Conservation (phyloP, 208 protist species). For the Angomonas deanei region DNA sequence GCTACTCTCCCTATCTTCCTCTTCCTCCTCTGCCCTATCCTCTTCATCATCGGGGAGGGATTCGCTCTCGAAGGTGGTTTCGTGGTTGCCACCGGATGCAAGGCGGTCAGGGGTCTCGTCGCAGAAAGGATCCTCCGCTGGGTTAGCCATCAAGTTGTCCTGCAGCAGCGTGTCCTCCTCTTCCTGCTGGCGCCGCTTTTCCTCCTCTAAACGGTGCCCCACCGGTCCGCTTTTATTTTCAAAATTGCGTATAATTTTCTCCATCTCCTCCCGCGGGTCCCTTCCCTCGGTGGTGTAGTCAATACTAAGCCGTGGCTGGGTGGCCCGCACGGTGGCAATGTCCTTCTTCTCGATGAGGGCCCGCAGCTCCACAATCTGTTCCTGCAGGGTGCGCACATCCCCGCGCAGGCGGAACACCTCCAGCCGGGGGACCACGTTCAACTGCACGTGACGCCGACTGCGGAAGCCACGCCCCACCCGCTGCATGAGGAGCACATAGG, state of each 20-base stretch:
- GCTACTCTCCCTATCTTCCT: not conserved
- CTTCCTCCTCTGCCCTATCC: not conserved
- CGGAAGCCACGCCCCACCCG: conserved; percentile 32
- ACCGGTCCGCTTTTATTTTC: conserved; percentile 1
- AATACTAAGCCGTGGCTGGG: not conserved
- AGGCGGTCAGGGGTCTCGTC: not conserved
- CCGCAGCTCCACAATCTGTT: conserved; percentile 32
- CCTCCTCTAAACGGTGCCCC: not conserved
- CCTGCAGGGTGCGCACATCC: conserved; percentile 26
- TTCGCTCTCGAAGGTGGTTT: not conserved
- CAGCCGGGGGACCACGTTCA: not conserved
- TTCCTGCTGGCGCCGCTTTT: not conserved
- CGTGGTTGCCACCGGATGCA: not conserved
- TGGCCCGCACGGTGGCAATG: conserved; percentile 2
- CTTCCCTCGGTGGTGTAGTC: conserved; percentile 2
- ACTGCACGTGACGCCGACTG: conserved; percentile 11
- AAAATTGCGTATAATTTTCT: conserved; percentile 34
- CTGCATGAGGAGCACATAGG: conserved; percentile 32
- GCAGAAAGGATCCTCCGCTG: not conserved
- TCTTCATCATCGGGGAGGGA: not conserved
- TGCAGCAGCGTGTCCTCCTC: not conserved
- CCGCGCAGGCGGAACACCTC: conserved; percentile 16
- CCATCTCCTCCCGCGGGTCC: conserved; percentile 42
- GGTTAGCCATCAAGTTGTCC: not conserved
- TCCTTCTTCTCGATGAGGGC: conserved; percentile 18